These are phyloP conservation scores for Laguncularia racemosa DNA, from an alignment of 345 rosid species.

Conservation along the genomic window DNA sequence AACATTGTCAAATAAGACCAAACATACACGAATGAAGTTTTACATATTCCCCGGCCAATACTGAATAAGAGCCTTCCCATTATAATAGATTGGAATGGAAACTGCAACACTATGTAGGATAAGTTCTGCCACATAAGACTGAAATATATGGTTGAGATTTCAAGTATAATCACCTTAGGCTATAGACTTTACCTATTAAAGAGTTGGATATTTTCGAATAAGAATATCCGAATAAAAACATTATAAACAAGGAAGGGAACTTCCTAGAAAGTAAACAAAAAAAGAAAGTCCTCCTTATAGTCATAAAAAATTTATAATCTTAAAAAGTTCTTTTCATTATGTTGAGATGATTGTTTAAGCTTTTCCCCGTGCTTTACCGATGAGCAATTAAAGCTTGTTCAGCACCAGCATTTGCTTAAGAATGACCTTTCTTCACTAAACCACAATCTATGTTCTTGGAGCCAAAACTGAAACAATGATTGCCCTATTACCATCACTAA, in stretches of 20 bases:
- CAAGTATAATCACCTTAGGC: not conserved
- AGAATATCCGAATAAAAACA: constrained; percentile 87
- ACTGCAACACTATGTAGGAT: constrained; percentile 10
- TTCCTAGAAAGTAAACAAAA: constrained; percentile 42
- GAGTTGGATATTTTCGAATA: constrained; percentile 91
- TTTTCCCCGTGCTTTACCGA: constrained; percentile 94
- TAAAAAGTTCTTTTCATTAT: constrained; percentile 64
- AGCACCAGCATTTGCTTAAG: constrained; percentile 94
- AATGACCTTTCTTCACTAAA: constrained; percentile 88
- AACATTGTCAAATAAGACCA: constrained; percentile 9
- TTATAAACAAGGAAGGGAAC: constrained; percentile 93
- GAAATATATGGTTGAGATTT: too few relatives aligned
- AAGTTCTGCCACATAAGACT: not conserved
- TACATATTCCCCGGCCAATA: constrained; percentile 92
- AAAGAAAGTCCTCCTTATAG: not conserved
- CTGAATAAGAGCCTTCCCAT: constrained; percentile 97
- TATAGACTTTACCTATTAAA: constrained; percentile 68
- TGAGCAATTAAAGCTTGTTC: constrained; percentile 97
- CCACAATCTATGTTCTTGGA: constrained; percentile 92
- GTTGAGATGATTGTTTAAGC: constrained; percentile 62
- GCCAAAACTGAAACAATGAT: constrained; percentile 48
- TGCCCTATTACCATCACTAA: too few relatives aligned
- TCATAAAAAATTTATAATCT: constrained; percentile 20
- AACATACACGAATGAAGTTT: constrained; percentile 87
- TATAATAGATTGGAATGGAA: constrained; percentile 92